A percentile compares a stretch with the other conserved stretches of the same genome.
Evolutionary conservation across 2,329 filamentous ascomycete genomes (phyloP).

Genomic region (Fusarium temperatum): DNA sequence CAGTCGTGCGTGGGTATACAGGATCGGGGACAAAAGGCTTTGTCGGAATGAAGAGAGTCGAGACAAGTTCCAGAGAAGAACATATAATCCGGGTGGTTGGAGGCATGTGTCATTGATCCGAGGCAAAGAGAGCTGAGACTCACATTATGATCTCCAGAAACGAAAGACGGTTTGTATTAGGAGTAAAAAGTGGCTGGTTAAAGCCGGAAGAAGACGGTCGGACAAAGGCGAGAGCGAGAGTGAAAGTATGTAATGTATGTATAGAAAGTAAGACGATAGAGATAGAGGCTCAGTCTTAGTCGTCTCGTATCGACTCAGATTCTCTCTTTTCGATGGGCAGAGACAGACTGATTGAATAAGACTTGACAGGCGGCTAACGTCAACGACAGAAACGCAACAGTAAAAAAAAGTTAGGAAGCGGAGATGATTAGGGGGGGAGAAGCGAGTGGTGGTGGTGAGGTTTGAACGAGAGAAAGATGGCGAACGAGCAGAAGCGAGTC

Average conservation of each 20-base stretch:
- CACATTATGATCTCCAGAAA: constrained; percentile 49
- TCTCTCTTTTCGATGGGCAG: constrained; percentile 6
- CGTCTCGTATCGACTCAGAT: background rate
- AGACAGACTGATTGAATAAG: constrained; percentile 8
- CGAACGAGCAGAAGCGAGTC: constrained; percentile 26
- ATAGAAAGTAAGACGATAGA: constrained; percentile 13
- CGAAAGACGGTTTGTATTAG: constrained; percentile 40
- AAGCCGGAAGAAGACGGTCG: constrained; percentile 36
- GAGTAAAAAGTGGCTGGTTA: constrained; percentile 39
- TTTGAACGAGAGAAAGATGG: constrained; percentile 37
- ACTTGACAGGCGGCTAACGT: constrained; percentile 25
- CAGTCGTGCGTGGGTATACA: constrained; percentile 4
- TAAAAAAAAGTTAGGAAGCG: constrained; percentile 12
- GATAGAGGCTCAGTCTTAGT: background rate
- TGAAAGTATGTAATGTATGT: constrained; percentile 29
- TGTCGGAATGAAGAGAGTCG: constrained; percentile 23
- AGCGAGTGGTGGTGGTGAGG: constrained; percentile 38
- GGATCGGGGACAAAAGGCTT: constrained; percentile 28
- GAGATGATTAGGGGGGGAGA: constrained; percentile 36
- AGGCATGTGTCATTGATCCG: constrained; percentile 42
- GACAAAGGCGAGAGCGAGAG: constrained; percentile 33
- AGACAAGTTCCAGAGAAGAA: constrained; percentile 14
- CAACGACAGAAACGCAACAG: constrained; percentile 36
- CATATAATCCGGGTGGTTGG: constrained; percentile 42
- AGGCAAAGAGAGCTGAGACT: constrained; percentile 45